Conservation (phyloP, 78 protist genomes). For the Dictyostelium purpureum region DNA sequence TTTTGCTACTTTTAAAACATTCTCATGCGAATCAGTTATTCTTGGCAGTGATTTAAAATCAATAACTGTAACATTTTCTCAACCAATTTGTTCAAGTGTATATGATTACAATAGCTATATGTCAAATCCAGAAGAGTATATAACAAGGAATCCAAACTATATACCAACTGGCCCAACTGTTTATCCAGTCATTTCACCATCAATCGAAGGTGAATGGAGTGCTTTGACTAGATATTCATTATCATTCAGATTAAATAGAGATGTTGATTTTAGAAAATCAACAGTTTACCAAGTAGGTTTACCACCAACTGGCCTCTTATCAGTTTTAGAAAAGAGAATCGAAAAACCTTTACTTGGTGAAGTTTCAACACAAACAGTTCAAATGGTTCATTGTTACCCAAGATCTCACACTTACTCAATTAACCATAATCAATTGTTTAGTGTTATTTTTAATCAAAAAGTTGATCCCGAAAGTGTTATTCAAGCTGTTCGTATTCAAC, state of each 20-base stretch:
- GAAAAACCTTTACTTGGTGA: background rate
- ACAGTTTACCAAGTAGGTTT: background rate
- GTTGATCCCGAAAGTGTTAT: conserved; percentile 28
- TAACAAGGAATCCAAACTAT: background rate
- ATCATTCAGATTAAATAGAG: too few species aligned
- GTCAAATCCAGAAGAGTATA: background rate
- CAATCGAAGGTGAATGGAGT: background rate
- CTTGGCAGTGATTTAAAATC: too few species aligned
- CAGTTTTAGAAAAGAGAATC: background rate
- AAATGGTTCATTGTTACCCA: background rate
- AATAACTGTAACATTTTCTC: background rate
- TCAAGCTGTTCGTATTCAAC: background rate
- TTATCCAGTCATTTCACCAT: background rate
- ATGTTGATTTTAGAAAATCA: background rate
- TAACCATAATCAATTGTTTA: conserved; percentile 7
- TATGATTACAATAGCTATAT: background rate
- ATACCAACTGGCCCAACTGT: background rate
- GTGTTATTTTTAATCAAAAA: background rate
- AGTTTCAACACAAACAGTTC: background rate
- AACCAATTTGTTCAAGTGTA: background rate
- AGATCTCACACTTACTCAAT: background rate
- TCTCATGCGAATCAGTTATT: background rate
- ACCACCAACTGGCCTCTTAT: conserved; percentile 5
- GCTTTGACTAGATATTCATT: background rate
- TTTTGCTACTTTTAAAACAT: background rate